A percentile compares a stretch with the other conserved stretches of the same genome.
Conservation (phyloP, 768 basidiomycete genomes). For the Lentinula sp. region DNA sequence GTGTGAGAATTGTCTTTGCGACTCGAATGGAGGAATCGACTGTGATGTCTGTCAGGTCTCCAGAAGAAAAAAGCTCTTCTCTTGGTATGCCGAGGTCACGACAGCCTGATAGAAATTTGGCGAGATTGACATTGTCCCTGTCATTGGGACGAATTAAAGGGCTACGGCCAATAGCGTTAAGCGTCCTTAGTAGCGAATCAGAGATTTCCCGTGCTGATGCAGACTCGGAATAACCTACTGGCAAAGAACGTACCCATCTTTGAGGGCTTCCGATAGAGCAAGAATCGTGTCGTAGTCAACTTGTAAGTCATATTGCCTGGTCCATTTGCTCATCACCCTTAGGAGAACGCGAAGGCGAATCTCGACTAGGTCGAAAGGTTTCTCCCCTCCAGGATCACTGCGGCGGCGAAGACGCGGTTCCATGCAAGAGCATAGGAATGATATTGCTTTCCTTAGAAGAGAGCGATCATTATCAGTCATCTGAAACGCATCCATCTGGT, state of each 20-base stretch:
- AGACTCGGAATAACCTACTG: constrained; percentile 37
- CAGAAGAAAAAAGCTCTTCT: constrained; percentile 40
- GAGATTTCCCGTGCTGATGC: background rate
- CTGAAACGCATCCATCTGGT: background rate
- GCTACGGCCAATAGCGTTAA: constrained; percentile 45
- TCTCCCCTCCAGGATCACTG: constrained; percentile 17
- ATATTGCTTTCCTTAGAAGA: constrained; percentile 11
- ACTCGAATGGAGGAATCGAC: constrained; percentile 43
- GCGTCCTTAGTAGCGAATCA: background rate
- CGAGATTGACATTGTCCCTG: constrained; percentile 48
- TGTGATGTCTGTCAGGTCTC: constrained; percentile 43
- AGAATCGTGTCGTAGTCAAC: constrained; percentile 10
- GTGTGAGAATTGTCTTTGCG: constrained; percentile 43
- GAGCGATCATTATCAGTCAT: constrained; percentile 5
- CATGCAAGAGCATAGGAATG: constrained; percentile 12
- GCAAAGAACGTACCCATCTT: constrained; percentile 62
- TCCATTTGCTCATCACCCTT: constrained; percentile 11
- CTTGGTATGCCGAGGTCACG: constrained; percentile 33
- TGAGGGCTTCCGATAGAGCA: constrained; percentile 47
- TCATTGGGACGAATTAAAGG: constrained; percentile 38
- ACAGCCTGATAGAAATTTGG: constrained; percentile 47
- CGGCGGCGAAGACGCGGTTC: constrained; percentile 14
- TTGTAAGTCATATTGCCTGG: constrained; percentile 1
- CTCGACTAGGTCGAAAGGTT: constrained; percentile 15
- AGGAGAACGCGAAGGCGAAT: constrained; percentile 13